Evolutionary conservation across 2,329 filamentous ascomycete genomes (phyloP).

Genomic region (Aspergillus transmontanensis): DNA sequence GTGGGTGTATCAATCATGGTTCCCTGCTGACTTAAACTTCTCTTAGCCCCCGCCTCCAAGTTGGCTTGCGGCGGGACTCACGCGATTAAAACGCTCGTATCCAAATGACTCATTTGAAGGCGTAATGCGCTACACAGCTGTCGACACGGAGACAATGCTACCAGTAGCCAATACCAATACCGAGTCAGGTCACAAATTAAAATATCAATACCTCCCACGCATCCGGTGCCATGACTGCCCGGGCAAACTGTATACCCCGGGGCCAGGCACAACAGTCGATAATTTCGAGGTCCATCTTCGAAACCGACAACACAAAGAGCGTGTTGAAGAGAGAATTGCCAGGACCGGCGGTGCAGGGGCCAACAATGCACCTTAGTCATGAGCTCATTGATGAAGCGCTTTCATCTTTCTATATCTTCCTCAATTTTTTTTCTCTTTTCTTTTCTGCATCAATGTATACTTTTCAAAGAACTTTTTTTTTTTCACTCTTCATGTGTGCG

Average conservation of each 20-base stretch:
- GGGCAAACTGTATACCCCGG: slow-evolving; percentile 89
- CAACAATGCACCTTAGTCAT: slow-evolving; percentile 18
- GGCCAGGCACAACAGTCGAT: slow-evolving; percentile 78
- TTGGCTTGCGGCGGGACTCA: slow-evolving; percentile 79
- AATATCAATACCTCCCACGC: slow-evolving; percentile 81
- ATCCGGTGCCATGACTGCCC: slow-evolving; percentile 93
- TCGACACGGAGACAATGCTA: slow-evolving; percentile 71
- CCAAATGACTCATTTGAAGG: slow-evolving; percentile 84
- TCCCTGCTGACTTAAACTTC: slow-evolving; percentile 8
- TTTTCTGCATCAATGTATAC: slow-evolving; percentile 16
- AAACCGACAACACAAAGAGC: slow-evolving; percentile 77
- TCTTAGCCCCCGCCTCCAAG: slow-evolving; percentile 76
- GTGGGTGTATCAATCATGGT: slow-evolving; percentile 7
- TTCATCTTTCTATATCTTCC: slow-evolving; percentile 1
- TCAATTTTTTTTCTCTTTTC: background rate
- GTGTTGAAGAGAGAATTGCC: slow-evolving; percentile 59
- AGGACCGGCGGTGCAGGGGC: slow-evolving; percentile 23
- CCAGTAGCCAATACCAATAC: slow-evolving; percentile 59
- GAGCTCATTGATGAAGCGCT: slow-evolving; percentile 15
- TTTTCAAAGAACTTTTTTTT: slow-evolving; percentile 2
- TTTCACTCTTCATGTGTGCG: background rate
- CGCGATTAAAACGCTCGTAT: slow-evolving; percentile 69
- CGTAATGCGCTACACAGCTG: slow-evolving; percentile 84
- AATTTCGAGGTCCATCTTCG: slow-evolving; percentile 94
- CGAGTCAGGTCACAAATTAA: slow-evolving; percentile 63